Percentiles rank a stretch among this genome's conserved stretches.
Conservation (phyloP, 1,284 basidiomycete genomes). For the Ganoderma leucocontextum region DNA sequence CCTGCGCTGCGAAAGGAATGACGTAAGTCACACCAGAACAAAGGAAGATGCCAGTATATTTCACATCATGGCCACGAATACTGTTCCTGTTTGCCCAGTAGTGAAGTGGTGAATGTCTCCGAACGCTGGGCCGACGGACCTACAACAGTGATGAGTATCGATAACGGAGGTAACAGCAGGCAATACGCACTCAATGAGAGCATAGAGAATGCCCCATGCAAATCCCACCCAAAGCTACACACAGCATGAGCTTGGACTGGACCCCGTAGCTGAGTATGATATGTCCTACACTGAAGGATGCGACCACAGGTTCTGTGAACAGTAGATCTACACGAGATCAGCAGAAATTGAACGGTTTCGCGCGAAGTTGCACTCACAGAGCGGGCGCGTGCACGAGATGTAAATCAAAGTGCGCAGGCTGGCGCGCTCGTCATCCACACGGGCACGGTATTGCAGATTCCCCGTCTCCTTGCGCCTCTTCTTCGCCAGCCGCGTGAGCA, state of each 20-base stretch:
- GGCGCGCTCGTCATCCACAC: slow-evolving; percentile 68
- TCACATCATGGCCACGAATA: slow-evolving; percentile 68
- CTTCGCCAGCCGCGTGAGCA: slow-evolving; percentile 67
- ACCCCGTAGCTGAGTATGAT: too few species aligned
- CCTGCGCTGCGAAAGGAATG: slow-evolving; percentile 58
- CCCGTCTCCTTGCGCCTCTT: slow-evolving; percentile 69
- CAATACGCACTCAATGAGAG: slow-evolving; percentile 63
- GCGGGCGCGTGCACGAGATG: slow-evolving; percentile 73
- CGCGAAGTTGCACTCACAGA: slow-evolving; percentile 54
- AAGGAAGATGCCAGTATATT: slow-evolving; percentile 35
- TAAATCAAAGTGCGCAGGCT: slow-evolving; percentile 64
- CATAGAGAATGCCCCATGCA: slow-evolving; percentile 82
- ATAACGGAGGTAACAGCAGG: background rate
- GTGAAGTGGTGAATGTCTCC: slow-evolving; percentile 70
- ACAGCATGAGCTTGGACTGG: slow-evolving; percentile 10
- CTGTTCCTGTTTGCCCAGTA: slow-evolving; percentile 67
- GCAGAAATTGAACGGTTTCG: background rate
- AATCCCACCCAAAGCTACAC: slow-evolving; percentile 77
- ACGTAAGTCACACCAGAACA: background rate
- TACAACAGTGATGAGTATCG: slow-evolving; percentile 34
- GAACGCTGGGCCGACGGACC: slow-evolving; percentile 72
- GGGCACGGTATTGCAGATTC: slow-evolving; percentile 65
- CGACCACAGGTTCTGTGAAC: slow-evolving; percentile 79
- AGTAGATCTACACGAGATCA: slow-evolving; percentile 57
- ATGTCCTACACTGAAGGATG: slow-evolving; percentile 67